Base-by-base conservation (phyloP, 2,329 filamentous ascomycete genomes). In the Teratosphaeria gauchensis region DNA sequence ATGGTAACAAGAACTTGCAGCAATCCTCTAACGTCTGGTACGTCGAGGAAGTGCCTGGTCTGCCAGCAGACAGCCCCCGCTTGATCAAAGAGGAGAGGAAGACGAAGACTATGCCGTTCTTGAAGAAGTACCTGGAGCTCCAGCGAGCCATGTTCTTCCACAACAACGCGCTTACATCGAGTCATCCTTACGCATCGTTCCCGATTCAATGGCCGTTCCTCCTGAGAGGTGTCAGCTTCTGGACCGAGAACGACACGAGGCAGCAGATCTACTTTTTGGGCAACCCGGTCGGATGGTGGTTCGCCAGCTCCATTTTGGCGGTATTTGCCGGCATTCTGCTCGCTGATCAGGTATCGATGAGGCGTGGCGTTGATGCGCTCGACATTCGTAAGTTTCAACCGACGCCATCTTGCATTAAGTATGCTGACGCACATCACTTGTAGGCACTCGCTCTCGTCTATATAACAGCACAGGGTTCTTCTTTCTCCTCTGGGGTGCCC, bases 391-490 rank as follows among this genome's bases (percentile, higher is more conserved):
- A 86, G 91, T 87, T 51, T 46, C 30, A 16, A 33, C 54, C 21
- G 12, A 28, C 30, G 4, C 4, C 32, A 9, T 14, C 14, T 42
- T 21, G 6, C 14, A 16, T 28, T 2, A 6, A n/a, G 5, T 14
- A 16, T 30, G 42, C 24, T 55, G 30, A 55, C 19, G n/a, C n/a
- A 19, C 14, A 24, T 35, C 9, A 21, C 14, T 38, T 38, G 1
- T 16, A 88, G 91, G 91, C 65, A 91, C 94, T 32, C 92, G 94
- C 64, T 92, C 89, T 28, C 91, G 92, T 63, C 82, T 99, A 55
- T 99, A 99, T 78, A 97, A 97, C 81, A 96, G 91, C 57, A 97
- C 94, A 0, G 94, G 94, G 28, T 99, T 99, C 83, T 95, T 99
- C 80, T 97, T 96, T 84, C 84, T 99, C 59, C 90, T 91, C 58